Conservation (phyloP, 371 early-diverging fungal species). For the Apophysomyces ossiformis region DNA sequence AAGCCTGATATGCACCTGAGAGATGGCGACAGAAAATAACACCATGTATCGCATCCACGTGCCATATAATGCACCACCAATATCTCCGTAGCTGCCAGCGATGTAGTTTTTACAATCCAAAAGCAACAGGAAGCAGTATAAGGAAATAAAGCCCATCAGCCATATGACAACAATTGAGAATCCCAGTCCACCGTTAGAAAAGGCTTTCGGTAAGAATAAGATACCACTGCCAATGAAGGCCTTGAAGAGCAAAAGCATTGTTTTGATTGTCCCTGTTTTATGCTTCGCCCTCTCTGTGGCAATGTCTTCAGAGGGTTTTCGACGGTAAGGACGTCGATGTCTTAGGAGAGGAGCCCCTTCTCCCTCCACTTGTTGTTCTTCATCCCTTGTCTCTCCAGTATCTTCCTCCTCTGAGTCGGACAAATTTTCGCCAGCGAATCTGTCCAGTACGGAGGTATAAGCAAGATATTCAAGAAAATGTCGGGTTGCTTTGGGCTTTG, state of each 20-base stretch:
- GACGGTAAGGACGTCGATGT: slow-evolving; percentile 22
- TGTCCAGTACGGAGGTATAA: slow-evolving; percentile 61
- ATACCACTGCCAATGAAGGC: slow-evolving; percentile 85
- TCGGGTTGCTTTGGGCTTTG: slow-evolving; percentile 27
- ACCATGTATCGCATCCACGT: slow-evolving; percentile 78
- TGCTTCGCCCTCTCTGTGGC: slow-evolving; percentile 16
- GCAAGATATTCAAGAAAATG: slow-evolving; percentile 78
- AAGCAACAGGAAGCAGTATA: slow-evolving; percentile 72
- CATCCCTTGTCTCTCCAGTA: slow-evolving; percentile 47
- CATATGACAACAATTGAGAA: slow-evolving; percentile 71
- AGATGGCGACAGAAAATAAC: slow-evolving; percentile 81
- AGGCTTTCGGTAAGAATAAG: slow-evolving; percentile 79
- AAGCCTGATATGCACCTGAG: slow-evolving; percentile 56
- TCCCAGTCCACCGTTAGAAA: slow-evolving; percentile 79
- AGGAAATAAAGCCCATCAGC: slow-evolving; percentile 65
- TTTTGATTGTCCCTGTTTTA: slow-evolving; percentile 57
- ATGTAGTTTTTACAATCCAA: slow-evolving; percentile 66
- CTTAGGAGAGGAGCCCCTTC: slow-evolving; percentile 37
- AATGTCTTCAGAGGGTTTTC: slow-evolving; percentile 11
- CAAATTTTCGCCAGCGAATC: slow-evolving; percentile 78
- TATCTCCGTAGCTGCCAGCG: slow-evolving; percentile 90
- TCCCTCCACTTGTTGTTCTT: slow-evolving; percentile 25
- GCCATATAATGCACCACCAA: slow-evolving; percentile 85
- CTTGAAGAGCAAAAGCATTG: slow-evolving; percentile 68
- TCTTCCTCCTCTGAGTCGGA: slow-evolving; percentile 59